Conservation (phyloP, 1,139 yeast species). For the Scheffersomyces insectosa region DNA sequence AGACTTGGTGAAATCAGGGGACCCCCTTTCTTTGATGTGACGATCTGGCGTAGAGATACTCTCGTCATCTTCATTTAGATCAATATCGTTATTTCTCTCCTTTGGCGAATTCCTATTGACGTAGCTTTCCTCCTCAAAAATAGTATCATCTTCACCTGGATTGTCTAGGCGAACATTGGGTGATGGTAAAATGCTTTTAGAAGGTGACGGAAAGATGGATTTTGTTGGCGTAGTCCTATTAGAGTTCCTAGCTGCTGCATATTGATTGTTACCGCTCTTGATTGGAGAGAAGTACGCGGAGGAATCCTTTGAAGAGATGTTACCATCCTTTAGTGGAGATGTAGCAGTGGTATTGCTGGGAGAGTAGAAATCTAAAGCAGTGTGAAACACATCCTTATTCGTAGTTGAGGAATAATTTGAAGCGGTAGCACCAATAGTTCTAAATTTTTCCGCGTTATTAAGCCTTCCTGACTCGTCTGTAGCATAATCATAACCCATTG, state of each 20-base stretch:
- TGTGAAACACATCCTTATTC: slow-evolving; percentile 38
- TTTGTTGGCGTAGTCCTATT: slow-evolving; percentile 4
- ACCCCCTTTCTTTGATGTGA: slow-evolving; percentile 18
- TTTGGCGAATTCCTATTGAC: not conserved
- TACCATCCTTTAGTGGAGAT: not conserved
- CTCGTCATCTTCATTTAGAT: slow-evolving; percentile 5
- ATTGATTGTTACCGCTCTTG: slow-evolving; percentile 2
- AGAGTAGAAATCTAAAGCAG: slow-evolving; percentile 36
- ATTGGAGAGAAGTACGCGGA: not conserved
- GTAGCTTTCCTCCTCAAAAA: slow-evolving; percentile 5
- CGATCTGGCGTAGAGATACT: not conserved
- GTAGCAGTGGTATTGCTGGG: too few relatives aligned
- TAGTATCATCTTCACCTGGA: slow-evolving; percentile 7
- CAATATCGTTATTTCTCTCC: slow-evolving; percentile 4
- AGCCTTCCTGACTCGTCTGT: slow-evolving; percentile 16
- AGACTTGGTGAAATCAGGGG: slow-evolving; percentile 13
- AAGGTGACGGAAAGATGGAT: not conserved
- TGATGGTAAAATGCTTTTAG: not conserved
- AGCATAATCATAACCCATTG: slow-evolving; percentile 16
- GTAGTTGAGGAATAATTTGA: slow-evolving; percentile 13
- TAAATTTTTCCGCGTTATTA: slow-evolving; percentile 17
- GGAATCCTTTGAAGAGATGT: too few relatives aligned
- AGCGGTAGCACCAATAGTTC: slow-evolving; percentile 22
- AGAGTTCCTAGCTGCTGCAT: too few relatives aligned
- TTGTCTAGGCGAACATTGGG: slow-evolving; percentile 10